These are phyloP conservation scores for Trichophaea hybrida DNA, from an alignment of 2,329 filamentous ascomycete species.

Conservation along the genomic window DNA sequence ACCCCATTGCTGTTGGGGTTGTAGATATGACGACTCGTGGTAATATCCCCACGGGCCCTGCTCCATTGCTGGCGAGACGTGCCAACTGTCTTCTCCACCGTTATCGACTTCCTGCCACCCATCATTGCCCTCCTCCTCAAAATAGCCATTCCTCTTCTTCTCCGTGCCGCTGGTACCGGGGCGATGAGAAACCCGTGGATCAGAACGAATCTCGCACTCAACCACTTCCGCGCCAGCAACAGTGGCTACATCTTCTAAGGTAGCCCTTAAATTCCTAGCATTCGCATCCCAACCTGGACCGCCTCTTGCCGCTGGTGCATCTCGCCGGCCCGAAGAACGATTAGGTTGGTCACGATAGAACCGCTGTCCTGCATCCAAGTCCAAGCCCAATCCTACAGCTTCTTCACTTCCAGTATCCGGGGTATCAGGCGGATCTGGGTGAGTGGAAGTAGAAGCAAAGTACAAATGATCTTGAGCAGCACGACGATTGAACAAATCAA, in stretches of 20 bases:
- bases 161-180: background rate
- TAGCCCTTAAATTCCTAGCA: background rate
- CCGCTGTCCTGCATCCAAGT: slow-evolving; percentile 8
- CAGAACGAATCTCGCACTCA: slow-evolving; percentile 1
- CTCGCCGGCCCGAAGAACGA: background rate
- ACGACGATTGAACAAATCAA: slow-evolving; percentile 15
- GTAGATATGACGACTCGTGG: background rate
- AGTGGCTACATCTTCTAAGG: background rate
- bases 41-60: background rate
- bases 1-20: background rate
- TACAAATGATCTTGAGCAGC: slow-evolving; percentile 18
- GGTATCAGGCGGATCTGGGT: background rate
- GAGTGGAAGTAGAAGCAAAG: slow-evolving; percentile 16
- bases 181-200: background rate
- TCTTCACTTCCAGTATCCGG: slow-evolving; percentile 8
- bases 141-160: background rate
- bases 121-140: background rate
- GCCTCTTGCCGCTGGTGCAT: background rate
- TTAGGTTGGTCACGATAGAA: slow-evolving; percentile 16
- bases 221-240: background rate
- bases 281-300: background rate
- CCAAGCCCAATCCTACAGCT: slow-evolving; percentile 8
- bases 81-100: slow-evolving; percentile 6
- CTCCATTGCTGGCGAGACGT: slow-evolving; percentile 10
- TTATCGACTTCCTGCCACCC: slow-evolving; percentile 11